Conservation (phyloP, 2,329 filamentous ascomycete genomes). For the Talaromyces pinophilus region DNA sequence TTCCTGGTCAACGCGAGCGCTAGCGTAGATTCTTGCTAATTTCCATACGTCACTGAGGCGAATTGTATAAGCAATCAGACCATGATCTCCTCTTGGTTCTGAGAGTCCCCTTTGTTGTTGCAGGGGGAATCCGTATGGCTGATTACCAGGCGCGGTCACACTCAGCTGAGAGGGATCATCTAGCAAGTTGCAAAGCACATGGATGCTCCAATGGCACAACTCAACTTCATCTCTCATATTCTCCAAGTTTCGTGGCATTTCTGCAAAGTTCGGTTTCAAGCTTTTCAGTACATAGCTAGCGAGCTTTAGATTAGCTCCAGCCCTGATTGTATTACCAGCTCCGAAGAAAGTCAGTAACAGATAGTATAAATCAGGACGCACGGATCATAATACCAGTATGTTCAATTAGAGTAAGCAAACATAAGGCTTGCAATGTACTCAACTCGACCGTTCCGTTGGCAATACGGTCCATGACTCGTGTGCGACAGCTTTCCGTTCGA, state of each 20-base stretch:
- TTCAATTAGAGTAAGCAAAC: constrained; percentile 43
- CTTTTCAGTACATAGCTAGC: constrained; percentile 1
- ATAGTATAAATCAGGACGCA: neutral
- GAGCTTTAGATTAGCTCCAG: neutral
- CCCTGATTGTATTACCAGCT: neutral
- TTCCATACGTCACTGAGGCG: constrained; percentile 50
- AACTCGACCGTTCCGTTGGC: constrained; percentile 43
- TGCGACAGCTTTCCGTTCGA: constrained; percentile 29
- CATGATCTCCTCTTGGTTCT: neutral
- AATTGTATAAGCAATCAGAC: constrained; percentile 39
- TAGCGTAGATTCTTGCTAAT: constrained; percentile 25
- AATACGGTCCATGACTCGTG: constrained; percentile 41
- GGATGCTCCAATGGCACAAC: constrained; percentile 48
- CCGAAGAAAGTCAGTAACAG: neutral
- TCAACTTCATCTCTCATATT: constrained; percentile 37
- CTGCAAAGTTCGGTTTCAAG: neutral
- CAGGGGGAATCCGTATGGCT: neutral
- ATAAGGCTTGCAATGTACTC: constrained; percentile 45
- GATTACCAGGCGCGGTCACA: neutral
- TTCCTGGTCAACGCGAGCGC: constrained; percentile 45
- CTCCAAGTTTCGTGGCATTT: neutral
- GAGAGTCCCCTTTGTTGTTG: neutral
- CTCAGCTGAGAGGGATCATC: constrained; percentile 49
- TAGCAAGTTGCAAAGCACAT: constrained; percentile 49
- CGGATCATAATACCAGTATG: constrained; percentile 38